Base-by-base conservation (phyloP, 305 asterid genomes). In the Plantago coronopus region DNA sequence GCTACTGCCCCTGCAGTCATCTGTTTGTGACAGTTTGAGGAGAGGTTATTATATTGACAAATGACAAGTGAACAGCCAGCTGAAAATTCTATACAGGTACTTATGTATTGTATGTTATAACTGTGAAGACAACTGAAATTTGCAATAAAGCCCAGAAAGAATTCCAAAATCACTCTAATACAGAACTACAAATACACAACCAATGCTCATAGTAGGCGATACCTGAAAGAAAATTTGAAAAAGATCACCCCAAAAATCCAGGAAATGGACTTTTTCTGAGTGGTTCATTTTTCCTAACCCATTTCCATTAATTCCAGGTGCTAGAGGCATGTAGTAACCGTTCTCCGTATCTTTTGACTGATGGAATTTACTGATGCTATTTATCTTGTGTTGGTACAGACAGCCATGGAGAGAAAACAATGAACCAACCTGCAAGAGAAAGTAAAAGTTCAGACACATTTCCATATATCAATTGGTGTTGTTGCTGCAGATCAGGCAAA, bases 1-100 rank as follows among this genome's bases (percentile, higher is more conserved):
- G 86, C 76, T 66, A 85, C 96, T 4, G 97, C 88, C 62, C 99
- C 97, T 27, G 96, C 96, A 55, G 91, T 80, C 82, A 83, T 79
- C 99, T 93, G 91, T 72, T 59, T 61, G 54, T 55, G 51, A 69
- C 69, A 73, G 45, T 27, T 54, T 44, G 27, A 61, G 14, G 14
- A 43, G 38, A 54, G 62, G 63, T 62, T 48, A 68, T 22, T 43
- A 7, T 48, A 19, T 37, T 31, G 57, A 61, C 12, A 48, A 21
- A 57, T 64, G 23, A 57, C 12, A 48, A 21, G 61, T 64, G 23
- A 57, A 42, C 7, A 63, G 64, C 42, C 74, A 51, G 40, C 27
- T 62, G 60, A 48, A 34, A 23, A 19, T 43, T 27, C 17, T 50
- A 47, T 44, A 45, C n/a, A 17, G 50, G 42, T n/a, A 51, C 19